A percentile compares a stretch with the other conserved stretches of the same genome.
These are phyloP conservation scores for Pichia deserticola DNA, from an alignment of 805 yeast species.

Conservation along the genomic window DNA sequence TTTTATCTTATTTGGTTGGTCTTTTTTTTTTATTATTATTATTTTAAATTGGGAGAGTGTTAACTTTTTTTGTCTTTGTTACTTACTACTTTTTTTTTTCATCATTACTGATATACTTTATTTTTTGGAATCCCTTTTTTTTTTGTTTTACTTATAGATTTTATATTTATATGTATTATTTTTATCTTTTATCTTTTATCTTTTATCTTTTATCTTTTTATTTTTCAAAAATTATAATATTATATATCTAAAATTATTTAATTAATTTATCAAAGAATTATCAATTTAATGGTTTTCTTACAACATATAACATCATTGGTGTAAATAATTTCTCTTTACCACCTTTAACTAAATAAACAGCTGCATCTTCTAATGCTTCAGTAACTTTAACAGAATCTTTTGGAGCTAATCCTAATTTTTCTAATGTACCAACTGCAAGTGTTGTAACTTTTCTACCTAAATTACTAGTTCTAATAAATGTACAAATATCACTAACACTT, in stretches of 20 bases:
- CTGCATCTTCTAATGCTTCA: slow-evolving; percentile 92
- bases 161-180: no score
- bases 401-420: slow-evolving; percentile 83
- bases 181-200: no score
- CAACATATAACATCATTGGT: slow-evolving; percentile 94
- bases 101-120: no score
- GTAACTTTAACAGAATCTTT: slow-evolving; percentile 88
- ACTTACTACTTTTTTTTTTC: no score
- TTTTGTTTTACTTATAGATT: no score
- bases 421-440: slow-evolving; percentile 71
- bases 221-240: background rate
- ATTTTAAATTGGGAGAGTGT: no score
- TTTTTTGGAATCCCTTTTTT: no score
- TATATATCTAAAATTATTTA: background rate
- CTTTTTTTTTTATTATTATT: no score
- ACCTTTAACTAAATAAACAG: slow-evolving; percentile 89
- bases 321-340: slow-evolving; percentile 86
- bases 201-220: background rate
- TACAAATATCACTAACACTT: slow-evolving; percentile 64
- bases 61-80: no score
- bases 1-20: background rate
- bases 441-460: slow-evolving; percentile 85
- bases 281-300: slow-evolving; percentile 60
- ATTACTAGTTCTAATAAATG: slow-evolving; percentile 81
- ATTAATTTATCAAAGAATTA: background rate